Base-by-base conservation (phyloP, 2,329 filamentous ascomycete species). In the Cercospora sp. region DNA sequence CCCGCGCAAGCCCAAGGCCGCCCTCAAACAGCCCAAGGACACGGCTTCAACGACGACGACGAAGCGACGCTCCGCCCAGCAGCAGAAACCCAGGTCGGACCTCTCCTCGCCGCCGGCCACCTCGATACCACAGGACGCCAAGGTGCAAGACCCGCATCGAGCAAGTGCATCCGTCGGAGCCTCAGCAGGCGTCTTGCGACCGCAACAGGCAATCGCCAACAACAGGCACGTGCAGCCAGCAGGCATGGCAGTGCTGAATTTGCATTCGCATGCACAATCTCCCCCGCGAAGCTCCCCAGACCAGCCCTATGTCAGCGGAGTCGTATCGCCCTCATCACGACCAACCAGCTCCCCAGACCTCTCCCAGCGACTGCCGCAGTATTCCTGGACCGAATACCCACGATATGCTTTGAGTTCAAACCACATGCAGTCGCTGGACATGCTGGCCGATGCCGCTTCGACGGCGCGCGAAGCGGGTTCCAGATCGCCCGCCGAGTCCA, bases 1-100 rank as follows among this genome's bases (percentile, higher is more conserved):
- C n/a, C 71, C 71, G 3, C 65, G 71, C 37, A 73, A 73, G 57
- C 70, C 70, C 10, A 73, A 73, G 51, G 62, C 65, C 37, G 40
- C 59, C 5, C 34, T 61, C 32, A 40, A 21, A 30, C 62, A 40
- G 51, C 12, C 26, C n/a, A 28, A 43, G 16, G 37, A 16, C 62
- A 30, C 24, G 16, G 4, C 16, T 21, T 24, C 24, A 24, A 16
- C 43, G n/a, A 10, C 40, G n/a, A 26, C 43, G 18, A 32, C 61
- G 30, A 24, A 55, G 34, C 62, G 62, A n/a, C 62, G 62, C 49
- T 24, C 62, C 13, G 13, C 30, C 10, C 49, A 24, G n/a, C 30
- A 16, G 21, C 24, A 28, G 1, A 34, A 16, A 9, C n/a, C 24
- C 28, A 43, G 18, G 62, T 40, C 30, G 13, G 49, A 43, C 18